phyloP scores from a whole-genome alignment of 1,284 basidiomycete species.

The Malassezia psittaci region DNA sequence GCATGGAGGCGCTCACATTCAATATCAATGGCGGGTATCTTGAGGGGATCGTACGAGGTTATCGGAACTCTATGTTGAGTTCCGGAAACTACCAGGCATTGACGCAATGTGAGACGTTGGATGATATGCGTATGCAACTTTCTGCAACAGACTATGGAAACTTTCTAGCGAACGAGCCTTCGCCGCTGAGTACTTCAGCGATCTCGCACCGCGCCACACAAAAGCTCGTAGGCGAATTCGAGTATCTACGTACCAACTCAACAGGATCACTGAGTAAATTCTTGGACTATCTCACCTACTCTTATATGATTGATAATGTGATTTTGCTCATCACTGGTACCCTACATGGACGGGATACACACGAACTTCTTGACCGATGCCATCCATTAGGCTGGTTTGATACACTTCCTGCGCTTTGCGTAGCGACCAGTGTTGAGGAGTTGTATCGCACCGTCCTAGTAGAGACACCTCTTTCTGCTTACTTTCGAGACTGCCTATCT shows the following conservation, averaged over 20 bases:
- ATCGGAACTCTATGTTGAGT: constrained; percentile 81
- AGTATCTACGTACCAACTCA: constrained; percentile 81
- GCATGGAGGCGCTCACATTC: constrained; percentile 43
- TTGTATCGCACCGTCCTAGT: constrained; percentile 92
- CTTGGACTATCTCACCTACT: constrained; percentile 96
- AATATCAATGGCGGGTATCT: constrained; percentile 42
- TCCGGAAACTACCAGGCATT: constrained; percentile 84
- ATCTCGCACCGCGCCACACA: constrained; percentile 92
- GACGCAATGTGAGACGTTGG: constrained; percentile 92
- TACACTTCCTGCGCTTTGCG: constrained; percentile 96
- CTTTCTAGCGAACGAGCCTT: constrained; percentile 90
- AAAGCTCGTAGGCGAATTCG: constrained; percentile 91
- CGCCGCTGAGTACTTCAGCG: constrained; percentile 86
- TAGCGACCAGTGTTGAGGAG: constrained; percentile 98
- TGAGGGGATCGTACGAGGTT: constrained; percentile 82
- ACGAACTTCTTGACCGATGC: constrained; percentile 89
- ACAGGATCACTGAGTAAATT: constrained; percentile 84
- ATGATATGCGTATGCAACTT: constrained; percentile 63
- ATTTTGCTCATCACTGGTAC: constrained; percentile 95
- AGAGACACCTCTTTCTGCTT: constrained; percentile 91
- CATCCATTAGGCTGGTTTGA: constrained; percentile 96
- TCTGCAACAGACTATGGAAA: constrained; percentile 96
- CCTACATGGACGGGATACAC: constrained; percentile 90
- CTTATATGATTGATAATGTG: constrained; percentile 99
- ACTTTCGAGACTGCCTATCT: constrained; percentile 90